phyloP scores from a whole-genome alignment of 306 rosid genomes.

The peach (Prunus persica) region DNA sequence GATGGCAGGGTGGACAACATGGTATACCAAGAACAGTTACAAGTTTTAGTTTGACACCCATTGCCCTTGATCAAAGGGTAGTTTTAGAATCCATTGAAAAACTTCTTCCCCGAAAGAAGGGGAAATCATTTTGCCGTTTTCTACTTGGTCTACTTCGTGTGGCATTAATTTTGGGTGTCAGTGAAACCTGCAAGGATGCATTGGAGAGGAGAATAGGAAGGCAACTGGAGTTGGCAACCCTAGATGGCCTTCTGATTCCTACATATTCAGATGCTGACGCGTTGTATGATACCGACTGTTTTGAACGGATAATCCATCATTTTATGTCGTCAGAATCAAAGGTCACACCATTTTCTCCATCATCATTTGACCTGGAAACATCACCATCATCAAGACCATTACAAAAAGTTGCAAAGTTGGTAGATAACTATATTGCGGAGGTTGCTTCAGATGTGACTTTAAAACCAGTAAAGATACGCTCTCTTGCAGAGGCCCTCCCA shows the following conservation, averaged over 20 bases:
- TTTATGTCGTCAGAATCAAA: conserved; percentile 52
- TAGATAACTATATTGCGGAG: conserved; percentile 55
- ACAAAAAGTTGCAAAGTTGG: conserved; percentile 58
- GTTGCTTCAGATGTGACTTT: conserved; percentile 55
- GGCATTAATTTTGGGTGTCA: conserved; percentile 68
- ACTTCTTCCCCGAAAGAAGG: conserved; percentile 86
- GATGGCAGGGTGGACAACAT: conserved; percentile 79
- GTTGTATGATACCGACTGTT: conserved; percentile 69
- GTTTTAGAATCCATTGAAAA: conserved; percentile 73
- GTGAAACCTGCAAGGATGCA: conserved; percentile 57
- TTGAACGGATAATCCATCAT: conserved; percentile 63
- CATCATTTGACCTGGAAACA: conserved; percentile 49
- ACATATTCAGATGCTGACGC: conserved; percentile 78
- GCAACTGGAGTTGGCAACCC: conserved; percentile 88
- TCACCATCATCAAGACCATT: conserved; percentile 55
- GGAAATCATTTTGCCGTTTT: conserved; percentile 77
- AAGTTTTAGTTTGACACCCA: conserved; percentile 77
- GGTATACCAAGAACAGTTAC: conserved; percentile 64
- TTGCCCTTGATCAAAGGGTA: conserved; percentile 64
- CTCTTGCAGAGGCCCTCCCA: conserved; percentile 63
- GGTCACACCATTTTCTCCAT: conserved; percentile 62
- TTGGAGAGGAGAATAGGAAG: conserved; percentile 81
- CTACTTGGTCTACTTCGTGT: conserved; percentile 90
- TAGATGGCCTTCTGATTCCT: conserved; percentile 84
- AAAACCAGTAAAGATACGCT: conserved; percentile 42